phyloP scores from a whole-genome alignment of 257 asterid genomes.

The Fraxinus cuspidata region DNA sequence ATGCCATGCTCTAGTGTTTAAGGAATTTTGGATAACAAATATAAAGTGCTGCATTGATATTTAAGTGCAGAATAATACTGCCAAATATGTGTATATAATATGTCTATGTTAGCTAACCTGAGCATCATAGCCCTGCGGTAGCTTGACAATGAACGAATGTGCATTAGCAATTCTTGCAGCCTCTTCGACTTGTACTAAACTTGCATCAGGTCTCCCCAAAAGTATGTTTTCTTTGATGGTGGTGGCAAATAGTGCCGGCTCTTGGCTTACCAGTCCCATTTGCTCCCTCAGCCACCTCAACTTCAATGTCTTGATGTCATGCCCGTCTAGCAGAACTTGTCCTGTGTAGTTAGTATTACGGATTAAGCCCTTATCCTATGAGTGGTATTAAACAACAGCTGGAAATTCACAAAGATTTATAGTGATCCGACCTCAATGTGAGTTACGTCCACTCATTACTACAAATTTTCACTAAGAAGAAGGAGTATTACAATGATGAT shows the following conservation, averaged over 20 bases:
- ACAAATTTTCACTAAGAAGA: too few relatives aligned
- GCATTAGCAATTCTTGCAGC: conserved; percentile 91
- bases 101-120: conserved; percentile 46
- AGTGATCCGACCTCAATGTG: neutral
- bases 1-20: neutral
- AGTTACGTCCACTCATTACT: too few relatives aligned
- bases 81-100: neutral
- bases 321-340: conserved; percentile 70
- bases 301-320: conserved; percentile 65
- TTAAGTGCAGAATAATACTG: neutral
- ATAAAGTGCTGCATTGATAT: neutral
- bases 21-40: neutral
- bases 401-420: neutral
- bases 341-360: neutral
- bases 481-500: neutral
- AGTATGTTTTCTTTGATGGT: conserved; percentile 81
- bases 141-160: conserved; percentile 69
- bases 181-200: conserved; percentile 55
- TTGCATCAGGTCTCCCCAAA: conserved; percentile 63
- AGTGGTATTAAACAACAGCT: neutral
- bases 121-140: conserved; percentile 78
- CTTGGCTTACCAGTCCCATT: conserved; percentile 91
- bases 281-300: conserved; percentile 82
- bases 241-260: conserved; percentile 88
- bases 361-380: neutral